Percentiles rank a stretch among this genome's conserved stretches.
phyloP scores from a whole-genome alignment of 1,284 basidiomycete genomes.

The Leccinum subfulvum region DNA sequence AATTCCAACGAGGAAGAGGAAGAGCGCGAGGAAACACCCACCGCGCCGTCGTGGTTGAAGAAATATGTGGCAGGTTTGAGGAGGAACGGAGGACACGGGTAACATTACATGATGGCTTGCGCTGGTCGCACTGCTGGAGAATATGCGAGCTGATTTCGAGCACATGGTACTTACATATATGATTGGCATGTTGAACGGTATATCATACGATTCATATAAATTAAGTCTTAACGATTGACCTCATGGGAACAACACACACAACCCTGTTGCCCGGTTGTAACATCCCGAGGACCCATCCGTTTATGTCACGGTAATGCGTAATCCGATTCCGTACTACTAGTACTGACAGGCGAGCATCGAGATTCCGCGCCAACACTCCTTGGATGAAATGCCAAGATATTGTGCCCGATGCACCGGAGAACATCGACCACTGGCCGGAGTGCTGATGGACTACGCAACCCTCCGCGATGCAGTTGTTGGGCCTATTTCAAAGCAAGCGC shows the following conservation, averaged over 20 bases:
- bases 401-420: neutral
- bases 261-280: neutral
- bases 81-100: conserved; percentile 10
- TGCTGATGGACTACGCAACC: neutral
- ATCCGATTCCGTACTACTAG: too few species aligned
- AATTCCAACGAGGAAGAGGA: conserved; percentile 22
- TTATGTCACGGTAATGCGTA: neutral
- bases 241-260: neutral
- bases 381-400: neutral
- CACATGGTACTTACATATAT: neutral
- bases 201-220: too few species aligned
- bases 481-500: neutral
- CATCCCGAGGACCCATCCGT: neutral
- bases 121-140: neutral
- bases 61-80: neutral
- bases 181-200: neutral
- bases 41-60: conserved; percentile 1
- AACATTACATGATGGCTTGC: neutral
- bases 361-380: neutral
- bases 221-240: neutral
- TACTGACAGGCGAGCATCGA: neutral
- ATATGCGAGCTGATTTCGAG: neutral
- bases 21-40: conserved; percentile 1
- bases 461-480: neutral
- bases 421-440: neutral